Base-by-base conservation (phyloP, 345 rosid species). In the Ricinus communis region DNA sequence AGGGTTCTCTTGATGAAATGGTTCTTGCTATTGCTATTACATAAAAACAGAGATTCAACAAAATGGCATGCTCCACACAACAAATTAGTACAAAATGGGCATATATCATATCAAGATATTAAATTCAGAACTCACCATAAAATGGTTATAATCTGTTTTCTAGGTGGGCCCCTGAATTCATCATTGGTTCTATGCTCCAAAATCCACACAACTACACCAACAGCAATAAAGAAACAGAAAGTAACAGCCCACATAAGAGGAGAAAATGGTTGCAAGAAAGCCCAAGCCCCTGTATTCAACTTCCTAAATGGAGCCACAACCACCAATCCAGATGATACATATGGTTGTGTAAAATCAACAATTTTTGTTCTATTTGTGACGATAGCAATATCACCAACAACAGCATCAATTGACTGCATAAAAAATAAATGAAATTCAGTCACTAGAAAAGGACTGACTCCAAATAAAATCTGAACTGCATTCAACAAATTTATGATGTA, bases 161-260 rank as follows among this genome's bases (percentile, higher is more conserved):
- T 86, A 25, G 99, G 99, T 9, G 99, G 82, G 38, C 99, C 99
- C 69, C 99, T 82, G 83, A 95, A 95, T 40, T 95, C 97, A 56
- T 95, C 97, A 30, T 95, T 95, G 60, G 81, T 82, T 80, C 99
- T 77, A 73, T 95, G 99, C 79, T 95, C 99, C 73, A 95, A 82
- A 82, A 87, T 82, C 99, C 99, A 95, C 46, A 95, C 90, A 55
- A 95, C 96, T 62, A 89, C 63, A 24, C 97, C 99, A 8, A 95
- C 79, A 80, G 77, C 74, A 21, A 95, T 69, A 79, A 95, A 95
- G 77, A 84, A 91, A 57, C 78, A 76, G 72, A 75, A 81, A 4
- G 93, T 91, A 70, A 91, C 86, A 18, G 77, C 79, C 99, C 97
- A 95, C 97, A 91, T 83, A 38, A 41, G 82, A 5, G 78, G 71